Evolutionary conservation across 305 asterid species (phyloP), one percentile per base, ranked within the genome.

Genomic region (Solanum chacoense): DNA sequence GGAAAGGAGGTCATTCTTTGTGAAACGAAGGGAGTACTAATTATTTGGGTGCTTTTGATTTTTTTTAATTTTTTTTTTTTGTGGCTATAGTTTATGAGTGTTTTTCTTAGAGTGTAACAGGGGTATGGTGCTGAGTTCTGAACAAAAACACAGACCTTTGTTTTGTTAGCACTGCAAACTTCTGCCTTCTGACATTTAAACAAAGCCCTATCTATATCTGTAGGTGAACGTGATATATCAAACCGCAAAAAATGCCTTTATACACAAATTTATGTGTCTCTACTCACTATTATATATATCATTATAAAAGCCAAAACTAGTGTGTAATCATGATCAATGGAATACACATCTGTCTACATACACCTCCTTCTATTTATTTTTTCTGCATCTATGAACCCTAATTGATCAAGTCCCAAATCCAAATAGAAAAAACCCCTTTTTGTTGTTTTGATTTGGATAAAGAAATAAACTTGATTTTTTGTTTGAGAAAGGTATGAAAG

Each of bases 251-350:
- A 91, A 89, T 76, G 86, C 89, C 89, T 77, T 85, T 77, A 59
- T 73, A 86, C 85, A 77, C 18, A 72, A 72, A 72, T 85, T 38
- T 87, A 37, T 36, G 55, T 88, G 71, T 86, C 79, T 72, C 40
- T 7, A 12, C 8, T 26, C 35, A 13, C 31, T 75, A 24, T 34
- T 20, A 75, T 18, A 74, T 74, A 74, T 32, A 29, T 34, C 28
- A 75, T 34, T 42, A 91, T 91, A 91, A 93, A 92, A 92, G 97
- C 93, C 95, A 91, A 94, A 45, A 93, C 93, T 92, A 80, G 92
- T 89, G 94, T 91, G 94, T 93, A 90, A 93, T 94, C 92, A 90
- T 93, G 96, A 94, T 96, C 94, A 94, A 95, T 95, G 98, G 95
- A 90, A 91, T 92, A 91, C 92, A 91, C 90, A 81, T 42, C 38